A percentile compares a stretch with the other conserved stretches of the same genome.
Conservation (phyloP, 106 monocot species). For the Acanthochlamys bracteata region DNA sequence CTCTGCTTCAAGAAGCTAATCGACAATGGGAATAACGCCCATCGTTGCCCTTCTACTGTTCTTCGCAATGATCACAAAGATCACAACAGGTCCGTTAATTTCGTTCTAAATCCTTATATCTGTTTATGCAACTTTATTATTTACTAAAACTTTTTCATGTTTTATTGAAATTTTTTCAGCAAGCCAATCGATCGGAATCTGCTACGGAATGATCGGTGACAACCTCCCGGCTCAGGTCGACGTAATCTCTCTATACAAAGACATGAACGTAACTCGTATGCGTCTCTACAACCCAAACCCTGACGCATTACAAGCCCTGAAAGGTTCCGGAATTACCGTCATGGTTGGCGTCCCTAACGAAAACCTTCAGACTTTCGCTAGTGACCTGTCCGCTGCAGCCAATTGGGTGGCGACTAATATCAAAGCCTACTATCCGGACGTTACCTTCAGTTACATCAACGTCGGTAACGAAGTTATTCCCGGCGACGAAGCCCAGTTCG, state of each 20-base stretch:
- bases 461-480: conserved; percentile 31
- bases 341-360: conserved; percentile 7
- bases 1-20: too few species aligned
- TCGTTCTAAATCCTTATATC: neutral
- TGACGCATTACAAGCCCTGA: conserved; percentile 6
- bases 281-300: conserved; percentile 11
- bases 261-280: neutral
- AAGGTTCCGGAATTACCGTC: conserved; percentile 11
- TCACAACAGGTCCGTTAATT: neutral
- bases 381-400: neutral
- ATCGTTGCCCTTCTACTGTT: neutral
- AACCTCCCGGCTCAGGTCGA: conserved; percentile 8
- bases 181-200: neutral
- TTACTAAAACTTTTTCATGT: too few species aligned
- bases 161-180: neutral
- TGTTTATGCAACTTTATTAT: neutral
- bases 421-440: conserved; percentile 3
- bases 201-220: conserved; percentile 16
- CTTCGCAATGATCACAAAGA: neutral
- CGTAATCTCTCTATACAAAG: conserved; percentile 12
- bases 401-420: conserved; percentile 14
- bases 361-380: conserved; percentile 4
- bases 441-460: conserved; percentile 11
- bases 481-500: neutral
- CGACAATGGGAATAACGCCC: neutral